Evolutionary conservation across 805 yeast genomes (phyloP).

Genomic region (Zygosaccharomyces gambellarensis): DNA sequence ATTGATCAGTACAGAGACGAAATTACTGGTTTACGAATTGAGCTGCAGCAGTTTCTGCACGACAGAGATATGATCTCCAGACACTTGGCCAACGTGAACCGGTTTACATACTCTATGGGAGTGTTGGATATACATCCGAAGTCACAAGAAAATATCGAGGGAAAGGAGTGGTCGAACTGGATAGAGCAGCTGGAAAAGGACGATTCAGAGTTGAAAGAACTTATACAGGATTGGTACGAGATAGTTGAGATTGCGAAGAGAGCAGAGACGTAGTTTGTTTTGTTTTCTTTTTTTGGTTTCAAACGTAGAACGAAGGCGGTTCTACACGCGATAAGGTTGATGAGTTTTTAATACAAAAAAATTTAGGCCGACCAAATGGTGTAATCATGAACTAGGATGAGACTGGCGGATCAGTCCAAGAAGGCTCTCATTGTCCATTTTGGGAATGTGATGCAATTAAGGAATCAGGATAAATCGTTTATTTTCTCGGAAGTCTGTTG

Average conservation of each 20-base stretch:
- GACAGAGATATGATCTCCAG: neutral
- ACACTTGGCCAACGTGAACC: constrained; percentile 12
- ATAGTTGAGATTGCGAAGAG: constrained; percentile 8
- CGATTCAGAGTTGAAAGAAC: constrained; percentile 12
- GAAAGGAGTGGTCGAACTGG: constrained; percentile 1
- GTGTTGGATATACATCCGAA: constrained; percentile 11
- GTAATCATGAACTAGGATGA: no score
- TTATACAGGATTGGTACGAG: constrained; percentile 20
- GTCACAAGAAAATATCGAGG: constrained; percentile 2
- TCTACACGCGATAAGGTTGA: no score
- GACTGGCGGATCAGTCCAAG: no score
- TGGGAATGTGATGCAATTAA: no score
- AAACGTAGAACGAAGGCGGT: no score
- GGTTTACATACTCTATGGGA: constrained; percentile 13
- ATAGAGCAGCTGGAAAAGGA: neutral
- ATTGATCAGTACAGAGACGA: constrained; percentile 7
- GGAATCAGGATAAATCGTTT: no score
- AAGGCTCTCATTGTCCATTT: no score
- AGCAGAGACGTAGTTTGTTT: neutral
- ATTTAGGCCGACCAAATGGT: no score
- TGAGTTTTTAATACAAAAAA: no score
- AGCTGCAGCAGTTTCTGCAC: neutral
- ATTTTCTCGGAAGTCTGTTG: no score
- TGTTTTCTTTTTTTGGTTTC: no score
- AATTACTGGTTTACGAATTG: constrained; percentile 1